Conservation (phyloP, 2,329 filamentous ascomycete genomes). For the Diaporthe vexans region DNA sequence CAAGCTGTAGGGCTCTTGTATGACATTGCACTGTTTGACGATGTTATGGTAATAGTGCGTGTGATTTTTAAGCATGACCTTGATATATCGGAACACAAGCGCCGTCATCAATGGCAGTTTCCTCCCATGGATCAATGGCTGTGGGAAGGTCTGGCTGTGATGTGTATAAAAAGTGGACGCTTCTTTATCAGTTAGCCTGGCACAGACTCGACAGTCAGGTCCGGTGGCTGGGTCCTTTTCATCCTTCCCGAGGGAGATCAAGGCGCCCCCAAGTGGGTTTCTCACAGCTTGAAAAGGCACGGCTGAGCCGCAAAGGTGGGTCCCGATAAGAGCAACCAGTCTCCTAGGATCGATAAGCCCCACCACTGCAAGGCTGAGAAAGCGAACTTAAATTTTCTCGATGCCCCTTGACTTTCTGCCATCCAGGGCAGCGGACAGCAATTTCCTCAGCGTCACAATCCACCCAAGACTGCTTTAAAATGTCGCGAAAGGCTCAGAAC, state of each 20-base stretch:
- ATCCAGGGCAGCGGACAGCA: not conserved
- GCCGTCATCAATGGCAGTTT: no score
- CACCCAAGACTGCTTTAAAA: constrained; percentile 11
- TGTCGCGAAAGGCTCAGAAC: constrained; percentile 40
- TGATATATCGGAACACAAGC: no score
- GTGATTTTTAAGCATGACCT: no score
- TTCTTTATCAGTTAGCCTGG: no score
- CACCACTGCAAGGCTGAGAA: constrained; percentile 38
- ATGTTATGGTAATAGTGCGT: no score
- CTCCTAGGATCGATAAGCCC: not conserved
- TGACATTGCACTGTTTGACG: no score
- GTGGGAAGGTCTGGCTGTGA: not conserved
- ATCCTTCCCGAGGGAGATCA: not conserved
- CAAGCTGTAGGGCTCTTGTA: no score
- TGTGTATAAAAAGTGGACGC: no score
- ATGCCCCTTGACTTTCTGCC: constrained; percentile 20
- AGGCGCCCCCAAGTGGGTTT: not conserved
- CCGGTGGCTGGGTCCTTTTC: not conserved
- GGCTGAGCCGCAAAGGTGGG: constrained; percentile 31
- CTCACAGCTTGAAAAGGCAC: no score
- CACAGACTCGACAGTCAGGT: not conserved
- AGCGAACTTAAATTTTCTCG: constrained; percentile 39
- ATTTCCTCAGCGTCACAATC: not conserved
- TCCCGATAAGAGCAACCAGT: constrained; percentile 24
- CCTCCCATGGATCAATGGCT: no score